Percentiles rank a stretch among this genome's conserved stretches.
These are phyloP conservation scores for Candida tallmaniae DNA, from an alignment of 805 yeast species.

Conservation along the genomic window DNA sequence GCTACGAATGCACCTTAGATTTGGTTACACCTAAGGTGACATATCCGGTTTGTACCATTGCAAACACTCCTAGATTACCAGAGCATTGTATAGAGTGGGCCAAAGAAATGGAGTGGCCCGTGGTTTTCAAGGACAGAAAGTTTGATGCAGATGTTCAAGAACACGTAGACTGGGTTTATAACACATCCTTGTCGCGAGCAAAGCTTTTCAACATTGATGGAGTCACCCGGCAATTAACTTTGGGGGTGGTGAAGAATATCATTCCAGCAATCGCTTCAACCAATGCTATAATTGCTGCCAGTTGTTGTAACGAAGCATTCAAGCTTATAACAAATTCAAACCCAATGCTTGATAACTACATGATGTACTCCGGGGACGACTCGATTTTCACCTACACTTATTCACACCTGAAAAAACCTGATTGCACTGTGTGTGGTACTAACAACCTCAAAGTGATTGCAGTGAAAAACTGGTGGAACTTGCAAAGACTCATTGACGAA, in stretches of 20 bases:
- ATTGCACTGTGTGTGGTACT: constrained; percentile 77
- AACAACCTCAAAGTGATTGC: constrained; percentile 17
- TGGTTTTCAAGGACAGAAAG: constrained; percentile 38
- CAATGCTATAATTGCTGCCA: constrained; percentile 86
- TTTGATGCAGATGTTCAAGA: constrained; percentile 68
- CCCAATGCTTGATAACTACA: constrained; percentile 67
- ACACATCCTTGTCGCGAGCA: constrained; percentile 57
- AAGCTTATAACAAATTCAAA: constrained; percentile 69
- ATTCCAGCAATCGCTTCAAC: constrained; percentile 95
- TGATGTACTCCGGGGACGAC: constrained; percentile 83
- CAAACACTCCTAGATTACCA: constrained; percentile 89
- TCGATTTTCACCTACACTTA: constrained; percentile 75
- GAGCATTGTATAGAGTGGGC: constrained; percentile 96
- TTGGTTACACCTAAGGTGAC: constrained; percentile 62
- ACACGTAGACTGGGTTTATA: constrained; percentile 61
- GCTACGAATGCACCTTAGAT: constrained; percentile 88
- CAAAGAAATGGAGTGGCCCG: constrained; percentile 69
- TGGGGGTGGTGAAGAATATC: constrained; percentile 87
- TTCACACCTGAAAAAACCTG: constrained; percentile 51
- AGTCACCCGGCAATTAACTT: constrained; percentile 63
- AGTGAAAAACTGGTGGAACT: constrained; percentile 29
- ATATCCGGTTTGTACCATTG: constrained; percentile 90
- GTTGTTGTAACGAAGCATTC: constrained; percentile 82
- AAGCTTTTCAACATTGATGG: constrained; percentile 63
- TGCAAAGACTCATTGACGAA: constrained; percentile 40